A percentile compares a stretch with the other conserved stretches of the same genome.
Evolutionary conservation across 306 rosid genomes (phyloP).

Genomic region (Ceratonia siliqua): DNA sequence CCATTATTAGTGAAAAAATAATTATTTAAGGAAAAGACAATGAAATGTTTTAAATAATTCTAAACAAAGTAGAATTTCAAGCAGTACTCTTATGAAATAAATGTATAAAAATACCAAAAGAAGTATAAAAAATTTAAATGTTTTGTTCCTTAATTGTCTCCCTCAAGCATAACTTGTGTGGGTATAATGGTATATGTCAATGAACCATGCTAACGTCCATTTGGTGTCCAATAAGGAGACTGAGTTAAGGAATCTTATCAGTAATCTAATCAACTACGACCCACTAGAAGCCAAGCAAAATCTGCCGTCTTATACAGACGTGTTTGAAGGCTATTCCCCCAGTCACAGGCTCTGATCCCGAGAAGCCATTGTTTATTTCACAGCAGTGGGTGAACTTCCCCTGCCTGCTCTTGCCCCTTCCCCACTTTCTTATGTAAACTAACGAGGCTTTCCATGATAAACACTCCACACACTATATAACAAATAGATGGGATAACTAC

Average conservation of each 20-base stretch:
- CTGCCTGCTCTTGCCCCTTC: neutral
- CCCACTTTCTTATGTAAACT: constrained; percentile 38
- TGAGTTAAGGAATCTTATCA: neutral
- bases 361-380: constrained; percentile 19
- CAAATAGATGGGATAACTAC: constrained; percentile 29
- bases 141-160: neutral
- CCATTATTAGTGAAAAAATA: no score
- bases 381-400: constrained; percentile 24
- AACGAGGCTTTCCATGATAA: constrained; percentile 25
- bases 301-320: constrained; percentile 4
- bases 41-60: no score
- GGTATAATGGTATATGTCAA: neutral
- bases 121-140: no score
- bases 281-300: constrained; percentile 31
- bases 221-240: constrained; percentile 34
- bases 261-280: constrained; percentile 25
- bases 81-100: no score
- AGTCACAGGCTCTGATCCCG: constrained; percentile 38
- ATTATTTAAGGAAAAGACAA: no score
- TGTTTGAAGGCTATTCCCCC: constrained; percentile 29
- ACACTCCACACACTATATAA: constrained; percentile 36
- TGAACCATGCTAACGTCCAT: constrained; percentile 14
- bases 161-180: neutral
- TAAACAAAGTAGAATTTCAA: no score
- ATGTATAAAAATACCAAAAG: no score